A percentile compares a stretch with the other conserved stretches of the same genome.
phyloP scores from a whole-genome alignment of 495 filamentous ascomycete species.

The Penicillium cinerascens region DNA sequence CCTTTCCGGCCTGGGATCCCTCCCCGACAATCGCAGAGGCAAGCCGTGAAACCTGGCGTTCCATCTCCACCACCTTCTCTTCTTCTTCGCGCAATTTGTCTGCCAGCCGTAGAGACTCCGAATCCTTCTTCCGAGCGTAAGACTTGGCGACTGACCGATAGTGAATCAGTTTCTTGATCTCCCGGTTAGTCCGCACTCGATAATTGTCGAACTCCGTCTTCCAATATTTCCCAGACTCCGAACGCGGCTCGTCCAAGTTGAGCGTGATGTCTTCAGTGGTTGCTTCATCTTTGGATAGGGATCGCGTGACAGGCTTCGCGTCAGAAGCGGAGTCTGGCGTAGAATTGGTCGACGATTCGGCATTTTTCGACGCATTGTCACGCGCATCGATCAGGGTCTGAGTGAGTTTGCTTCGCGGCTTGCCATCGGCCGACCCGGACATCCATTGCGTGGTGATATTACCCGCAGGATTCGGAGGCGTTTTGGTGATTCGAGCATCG shows the following conservation, averaged over 20 bases:
- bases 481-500: constrained; percentile 32
- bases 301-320: constrained; percentile 1
- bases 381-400: constrained; percentile 46
- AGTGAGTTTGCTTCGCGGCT: constrained; percentile 45
- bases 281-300: constrained; percentile 17
- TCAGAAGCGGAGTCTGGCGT: constrained; percentile 13
- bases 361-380: constrained; percentile 31
- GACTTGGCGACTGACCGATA: constrained; percentile 81
- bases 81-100: constrained; percentile 67
- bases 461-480: constrained; percentile 45
- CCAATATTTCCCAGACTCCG: constrained; percentile 89
- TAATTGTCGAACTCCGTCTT: constrained; percentile 85
- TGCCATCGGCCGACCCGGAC: constrained; percentile 47
- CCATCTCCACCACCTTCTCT: constrained; percentile 51
- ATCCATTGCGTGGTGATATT: constrained; percentile 67
- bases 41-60: constrained; percentile 57
- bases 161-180: constrained; percentile 74
- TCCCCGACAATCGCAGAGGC: constrained; percentile 52
- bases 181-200: constrained; percentile 69
- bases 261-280: constrained; percentile 58
- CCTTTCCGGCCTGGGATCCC: constrained; percentile 44
- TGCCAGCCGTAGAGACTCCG: constrained; percentile 65
- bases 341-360: constrained; percentile 12
- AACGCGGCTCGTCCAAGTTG: constrained; percentile 76
- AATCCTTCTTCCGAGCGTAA: constrained; percentile 87